Conservation (phyloP, 2,329 filamentous ascomycete genomes). For the Neonectria neomacrospora region DNA sequence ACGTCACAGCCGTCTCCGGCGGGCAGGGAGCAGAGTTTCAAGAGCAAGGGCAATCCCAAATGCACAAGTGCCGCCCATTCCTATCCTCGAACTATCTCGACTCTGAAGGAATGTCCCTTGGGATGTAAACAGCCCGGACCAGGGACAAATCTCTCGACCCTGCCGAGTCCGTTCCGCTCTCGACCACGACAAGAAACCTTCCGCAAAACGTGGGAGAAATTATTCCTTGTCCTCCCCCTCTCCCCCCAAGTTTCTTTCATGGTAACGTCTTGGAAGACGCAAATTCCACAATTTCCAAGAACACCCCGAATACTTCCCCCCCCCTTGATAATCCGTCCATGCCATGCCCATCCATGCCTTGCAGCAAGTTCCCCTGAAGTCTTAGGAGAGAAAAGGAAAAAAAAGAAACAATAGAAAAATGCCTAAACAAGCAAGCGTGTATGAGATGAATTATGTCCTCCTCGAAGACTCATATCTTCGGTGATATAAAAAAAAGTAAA, state of each 20-base stretch:
- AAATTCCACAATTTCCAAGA: conserved; percentile 25
- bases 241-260: conserved; percentile 1
- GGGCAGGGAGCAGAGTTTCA: conserved; percentile 1
- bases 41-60: conserved; percentile 42
- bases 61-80: conserved; percentile 45
- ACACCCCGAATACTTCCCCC: conserved; percentile 19
- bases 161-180: conserved; percentile 14
- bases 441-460: conserved; percentile 34
- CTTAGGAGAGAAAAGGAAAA: conserved; percentile 32
- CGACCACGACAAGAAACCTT: conserved; percentile 13
- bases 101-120: conserved; percentile 34
- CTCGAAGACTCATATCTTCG: conserved; percentile 24
- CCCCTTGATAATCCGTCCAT: conserved; percentile 14
- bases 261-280: conserved; percentile 5
- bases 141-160: conserved; percentile 2
- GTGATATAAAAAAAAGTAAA: conserved; percentile 23
- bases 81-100: conserved; percentile 38
- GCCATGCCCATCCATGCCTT: conserved; percentile 38
- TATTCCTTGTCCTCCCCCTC: conserved; percentile 8
- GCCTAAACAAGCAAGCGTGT: not conserved
- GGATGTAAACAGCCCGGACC: conserved; percentile 6
- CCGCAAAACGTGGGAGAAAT: conserved; percentile 10
- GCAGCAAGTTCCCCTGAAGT: conserved; percentile 40
- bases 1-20: conserved; percentile 9
- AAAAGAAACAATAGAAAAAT: conserved; percentile 27